Evolutionary conservation across 1,284 basidiomycete genomes (phyloP).

Genomic region (Trichosporon sp.): DNA sequence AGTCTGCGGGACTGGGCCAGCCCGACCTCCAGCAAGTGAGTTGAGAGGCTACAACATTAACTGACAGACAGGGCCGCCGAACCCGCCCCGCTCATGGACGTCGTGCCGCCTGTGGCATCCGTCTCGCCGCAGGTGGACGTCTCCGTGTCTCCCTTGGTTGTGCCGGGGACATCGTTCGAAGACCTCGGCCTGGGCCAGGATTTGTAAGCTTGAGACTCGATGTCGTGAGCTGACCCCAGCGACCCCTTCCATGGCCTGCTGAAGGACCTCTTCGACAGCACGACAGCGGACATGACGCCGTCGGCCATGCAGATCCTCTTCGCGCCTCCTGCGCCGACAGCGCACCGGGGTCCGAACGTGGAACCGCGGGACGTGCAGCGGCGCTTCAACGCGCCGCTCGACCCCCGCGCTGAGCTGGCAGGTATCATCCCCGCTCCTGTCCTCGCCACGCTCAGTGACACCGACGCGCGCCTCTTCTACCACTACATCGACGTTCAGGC

Average conservation of each 20-base stretch:
- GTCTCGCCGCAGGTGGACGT: neutral
- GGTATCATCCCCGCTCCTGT: conserved; percentile 20
- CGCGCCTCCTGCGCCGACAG: neutral
- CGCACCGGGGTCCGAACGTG: conserved; percentile 24
- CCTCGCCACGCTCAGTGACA: conserved; percentile 26
- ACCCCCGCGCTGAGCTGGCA: conserved; percentile 26
- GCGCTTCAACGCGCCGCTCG: conserved; percentile 27
- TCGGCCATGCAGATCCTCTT: conserved; percentile 1
- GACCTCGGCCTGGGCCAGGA: conserved; percentile 10
- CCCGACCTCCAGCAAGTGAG: neutral
- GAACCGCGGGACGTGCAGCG: conserved; percentile 29
- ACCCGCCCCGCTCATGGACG: neutral
- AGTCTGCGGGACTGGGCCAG: conserved; percentile 12
- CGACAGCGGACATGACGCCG: conserved; percentile 20
- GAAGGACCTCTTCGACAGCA: conserved; percentile 26
- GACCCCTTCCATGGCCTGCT: conserved; percentile 29
- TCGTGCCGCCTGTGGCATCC: neutral
- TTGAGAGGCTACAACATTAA: neutral
- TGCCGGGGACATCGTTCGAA: neutral
- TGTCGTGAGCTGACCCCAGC: neutral
- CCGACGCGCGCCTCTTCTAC: conserved; percentile 25
- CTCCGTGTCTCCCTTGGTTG: neutral
- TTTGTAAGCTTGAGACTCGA: neutral
- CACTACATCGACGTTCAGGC: conserved; percentile 31
- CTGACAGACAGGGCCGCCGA: conserved; percentile 7